Evolutionary conservation across 2,329 filamentous ascomycete genomes (phyloP), one percentile per base, ranked within the genome.

Genomic region (Triangularia verruculosa): DNA sequence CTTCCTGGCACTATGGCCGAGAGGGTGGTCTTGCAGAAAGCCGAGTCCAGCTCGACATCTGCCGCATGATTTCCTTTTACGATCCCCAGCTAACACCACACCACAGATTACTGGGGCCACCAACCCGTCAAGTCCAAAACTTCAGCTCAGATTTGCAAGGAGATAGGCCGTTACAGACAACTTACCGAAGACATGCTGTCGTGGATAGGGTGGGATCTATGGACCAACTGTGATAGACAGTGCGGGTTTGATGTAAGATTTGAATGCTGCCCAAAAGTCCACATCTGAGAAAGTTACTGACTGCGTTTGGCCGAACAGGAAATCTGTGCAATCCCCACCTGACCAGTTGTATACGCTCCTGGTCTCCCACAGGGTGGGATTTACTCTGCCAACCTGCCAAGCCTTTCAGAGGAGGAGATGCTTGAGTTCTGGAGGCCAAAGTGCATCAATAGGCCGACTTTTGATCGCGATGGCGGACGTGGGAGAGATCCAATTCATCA

Each of bases 391-490:
- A 51, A 59, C 17, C 28, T 15, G 9, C 57, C 57, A 8, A 59
- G 15, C 12, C 57, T 59, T 28, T 47, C 57, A 47, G 57, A 59
- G 34, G 12, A 59, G 13, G 57, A 59, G 30, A 59, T 59, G 20
- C 6, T 59, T 22, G 57, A 59, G 17, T 59, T 59, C 27, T 59
- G 57, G 57, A 13, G 57, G 20, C 57, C 57, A 15, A 59, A 59
- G 20, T 59, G 39, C 17, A 59, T 59, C 24, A 59, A 59, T 51
- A 32, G 57, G 15, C 15, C 57, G 8, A 34, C 51, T 15, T 59
- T 59, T 59, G 57, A 59, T 47, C n/a, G 57, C 8, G 13, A 34
- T 15, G 57, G 57, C 22, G 57, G 57, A 43, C 57, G 57, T 11
- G 57, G 57, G 20, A 59, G 57, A 34, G 57, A 59, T 12, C 57